Evolutionary conservation across 805 yeast genomes (phyloP).

Genomic region (Tetrapisispora pingtungensis): DNA sequence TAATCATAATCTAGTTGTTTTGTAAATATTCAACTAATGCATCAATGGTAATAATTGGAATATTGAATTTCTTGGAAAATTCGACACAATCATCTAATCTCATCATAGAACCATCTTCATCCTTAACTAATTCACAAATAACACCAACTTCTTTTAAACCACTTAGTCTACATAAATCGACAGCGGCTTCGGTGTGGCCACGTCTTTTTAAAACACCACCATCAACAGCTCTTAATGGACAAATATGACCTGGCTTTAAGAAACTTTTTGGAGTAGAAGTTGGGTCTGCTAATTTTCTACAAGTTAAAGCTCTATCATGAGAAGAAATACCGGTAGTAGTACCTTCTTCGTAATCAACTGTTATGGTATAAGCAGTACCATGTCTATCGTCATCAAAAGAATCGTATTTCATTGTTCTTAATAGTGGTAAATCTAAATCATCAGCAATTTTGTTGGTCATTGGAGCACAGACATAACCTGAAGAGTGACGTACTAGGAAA

Average conservation of each 20-base stretch:
- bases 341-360: slow-evolving; percentile 76
- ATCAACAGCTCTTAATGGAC: slow-evolving; percentile 84
- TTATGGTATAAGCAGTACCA: slow-evolving; percentile 93
- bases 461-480: slow-evolving; percentile 94
- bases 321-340: slow-evolving; percentile 98
- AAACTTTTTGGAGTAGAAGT: slow-evolving; percentile 51
- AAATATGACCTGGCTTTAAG: slow-evolving; percentile 86
- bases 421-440: slow-evolving; percentile 63
- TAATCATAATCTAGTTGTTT: neutral
- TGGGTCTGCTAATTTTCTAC: slow-evolving; percentile 51
- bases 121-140: slow-evolving; percentile 88
- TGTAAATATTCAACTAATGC: slow-evolving; percentile 49
- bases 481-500: slow-evolving; percentile 73
- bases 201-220: slow-evolving; percentile 73
- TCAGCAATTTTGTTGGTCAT: slow-evolving; percentile 71
- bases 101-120: slow-evolving; percentile 92
- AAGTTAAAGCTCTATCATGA: slow-evolving; percentile 82
- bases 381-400: slow-evolving; percentile 61
- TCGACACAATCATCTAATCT: slow-evolving; percentile 74
- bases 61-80: slow-evolving; percentile 50
- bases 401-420: slow-evolving; percentile 35
- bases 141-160: slow-evolving; percentile 80
- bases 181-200: slow-evolving; percentile 97
- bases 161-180: slow-evolving; percentile 69
- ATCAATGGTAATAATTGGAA: slow-evolving; percentile 73